These are phyloP conservation scores for Talaromyces piceae DNA, from an alignment of 2,329 filamentous ascomycete genomes.

Conservation along the genomic window DNA sequence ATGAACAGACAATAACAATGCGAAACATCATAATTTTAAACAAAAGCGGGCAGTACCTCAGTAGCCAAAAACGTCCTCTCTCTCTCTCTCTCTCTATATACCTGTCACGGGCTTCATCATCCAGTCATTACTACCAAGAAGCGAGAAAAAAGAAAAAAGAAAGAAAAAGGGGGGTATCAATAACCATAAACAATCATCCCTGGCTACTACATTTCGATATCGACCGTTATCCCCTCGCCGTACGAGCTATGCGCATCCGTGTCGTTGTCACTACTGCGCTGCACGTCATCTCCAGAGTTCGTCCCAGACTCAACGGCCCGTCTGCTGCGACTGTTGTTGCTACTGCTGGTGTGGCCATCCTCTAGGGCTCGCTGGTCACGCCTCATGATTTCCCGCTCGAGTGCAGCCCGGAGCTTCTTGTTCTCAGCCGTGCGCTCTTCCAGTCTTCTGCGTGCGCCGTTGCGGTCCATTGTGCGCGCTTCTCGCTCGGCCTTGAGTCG, in stretches of 20 bases:
- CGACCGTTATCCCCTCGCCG: slow-evolving; percentile 30
- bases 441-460: slow-evolving; percentile 70
- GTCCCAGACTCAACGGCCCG: slow-evolving; percentile 1
- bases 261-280: slow-evolving; percentile 15
- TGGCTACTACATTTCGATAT: slow-evolving; percentile 27
- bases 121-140: not conserved
- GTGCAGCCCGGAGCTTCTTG: slow-evolving; percentile 57
- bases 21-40: too few relatives aligned
- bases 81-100: not conserved
- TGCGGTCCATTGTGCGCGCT: slow-evolving; percentile 73
- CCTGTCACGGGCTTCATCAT: not conserved
- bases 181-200: not conserved
- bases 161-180: not conserved
- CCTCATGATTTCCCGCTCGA: slow-evolving; percentile 50
- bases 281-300: slow-evolving; percentile 9
- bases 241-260: slow-evolving; percentile 28
- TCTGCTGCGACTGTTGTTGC: not conserved
- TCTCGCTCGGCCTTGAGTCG: slow-evolving; percentile 87
- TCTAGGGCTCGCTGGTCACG: slow-evolving; percentile 14
- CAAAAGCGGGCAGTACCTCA: too few relatives aligned
- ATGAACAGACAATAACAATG: not conserved
- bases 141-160: not conserved
- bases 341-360: not conserved
- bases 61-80: too few relatives aligned
- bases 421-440: slow-evolving; percentile 70